Conservation (phyloP, 345 rosid species). For the Anastatica hierochuntica region DNA sequence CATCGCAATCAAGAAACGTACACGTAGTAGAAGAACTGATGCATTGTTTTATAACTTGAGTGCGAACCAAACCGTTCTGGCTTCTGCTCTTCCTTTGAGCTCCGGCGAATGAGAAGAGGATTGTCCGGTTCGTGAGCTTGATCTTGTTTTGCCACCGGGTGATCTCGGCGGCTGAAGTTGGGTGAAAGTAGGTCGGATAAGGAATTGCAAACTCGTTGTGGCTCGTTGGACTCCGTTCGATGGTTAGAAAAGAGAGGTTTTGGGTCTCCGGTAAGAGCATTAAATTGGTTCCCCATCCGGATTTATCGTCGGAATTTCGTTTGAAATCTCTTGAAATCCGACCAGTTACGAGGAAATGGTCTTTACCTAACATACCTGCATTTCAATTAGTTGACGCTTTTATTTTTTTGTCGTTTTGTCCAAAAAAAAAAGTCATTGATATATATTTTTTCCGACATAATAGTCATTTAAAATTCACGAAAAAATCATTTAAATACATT, state of each 20-base stretch:
- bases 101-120: slow-evolving; percentile 44
- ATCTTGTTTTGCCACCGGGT: slow-evolving; percentile 36
- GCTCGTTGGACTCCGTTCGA: slow-evolving; percentile 35
- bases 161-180: slow-evolving; percentile 24
- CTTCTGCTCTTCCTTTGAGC: slow-evolving; percentile 35
- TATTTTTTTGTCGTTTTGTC: no score
- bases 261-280: slow-evolving; percentile 37
- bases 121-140: slow-evolving; percentile 13
- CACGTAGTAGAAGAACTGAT: slow-evolving; percentile 20
- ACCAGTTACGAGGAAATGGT: slow-evolving; percentile 56
- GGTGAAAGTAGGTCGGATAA: slow-evolving; percentile 60
- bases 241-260: slow-evolving; percentile 42
- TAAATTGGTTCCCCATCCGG: slow-evolving; percentile 44
- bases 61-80: slow-evolving; percentile 26
- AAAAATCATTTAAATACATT: no score
- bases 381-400: neutral
- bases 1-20: slow-evolving; percentile 34
- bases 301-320: slow-evolving; percentile 6
- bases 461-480: no score
- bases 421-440: no score
- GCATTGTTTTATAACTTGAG: slow-evolving; percentile 39
- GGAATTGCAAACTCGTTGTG: slow-evolving; percentile 47
- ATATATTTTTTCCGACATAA: no score
- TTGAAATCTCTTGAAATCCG: slow-evolving; percentile 47
- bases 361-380: slow-evolving; percentile 36